Percentiles rank a stretch among this genome's conserved stretches.
phyloP scores from a whole-genome alignment of 2,329 filamentous ascomycete species.

The Trichoderma simmonsii region DNA sequence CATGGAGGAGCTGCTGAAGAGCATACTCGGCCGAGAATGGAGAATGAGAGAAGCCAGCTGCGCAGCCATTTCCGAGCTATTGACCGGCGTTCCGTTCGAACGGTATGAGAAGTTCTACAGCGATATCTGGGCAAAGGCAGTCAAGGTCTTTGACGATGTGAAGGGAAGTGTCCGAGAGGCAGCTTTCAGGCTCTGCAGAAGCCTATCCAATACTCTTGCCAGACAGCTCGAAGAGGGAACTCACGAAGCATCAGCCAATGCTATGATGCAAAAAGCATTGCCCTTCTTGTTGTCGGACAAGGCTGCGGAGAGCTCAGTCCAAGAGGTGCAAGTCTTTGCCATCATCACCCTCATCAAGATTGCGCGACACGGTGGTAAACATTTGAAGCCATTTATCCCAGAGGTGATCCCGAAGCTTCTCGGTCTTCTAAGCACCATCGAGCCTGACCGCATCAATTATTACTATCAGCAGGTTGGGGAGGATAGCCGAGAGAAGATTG shows the following conservation, averaged over 20 bases:
- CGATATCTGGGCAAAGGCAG: conserved; percentile 78
- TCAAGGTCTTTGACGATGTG: conserved; percentile 94
- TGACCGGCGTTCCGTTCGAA: conserved; percentile 72
- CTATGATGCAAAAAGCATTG: conserved; percentile 81
- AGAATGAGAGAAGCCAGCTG: conserved; percentile 89
- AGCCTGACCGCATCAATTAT: conserved; percentile 88
- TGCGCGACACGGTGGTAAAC: conserved; percentile 80
- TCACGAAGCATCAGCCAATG: conserved; percentile 64
- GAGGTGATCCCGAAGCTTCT: conserved; percentile 78
- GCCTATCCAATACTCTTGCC: conserved; percentile 79
- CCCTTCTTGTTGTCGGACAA: conserved; percentile 88
- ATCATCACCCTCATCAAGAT: conserved; percentile 82
- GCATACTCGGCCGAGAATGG: conserved; percentile 89
- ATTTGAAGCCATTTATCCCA: conserved; percentile 76
- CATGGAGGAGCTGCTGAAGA: conserved; percentile 80
- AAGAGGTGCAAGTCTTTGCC: conserved; percentile 83
- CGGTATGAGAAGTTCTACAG: conserved; percentile 82
- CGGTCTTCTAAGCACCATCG: conserved; percentile 78
- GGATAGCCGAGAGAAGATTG: conserved; percentile 82
- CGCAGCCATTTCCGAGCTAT: conserved; percentile 80
- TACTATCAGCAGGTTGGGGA: conserved; percentile 87
- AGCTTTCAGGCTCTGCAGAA: conserved; percentile 77
- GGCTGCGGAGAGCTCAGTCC: conserved; percentile 81
- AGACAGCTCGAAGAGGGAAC: conserved; percentile 79
- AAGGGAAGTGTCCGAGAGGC: conserved; percentile 83